These are phyloP conservation scores for Groenewaldozyma tartarivorans DNA, from an alignment of 805 yeast genomes.

Conservation along the genomic window DNA sequence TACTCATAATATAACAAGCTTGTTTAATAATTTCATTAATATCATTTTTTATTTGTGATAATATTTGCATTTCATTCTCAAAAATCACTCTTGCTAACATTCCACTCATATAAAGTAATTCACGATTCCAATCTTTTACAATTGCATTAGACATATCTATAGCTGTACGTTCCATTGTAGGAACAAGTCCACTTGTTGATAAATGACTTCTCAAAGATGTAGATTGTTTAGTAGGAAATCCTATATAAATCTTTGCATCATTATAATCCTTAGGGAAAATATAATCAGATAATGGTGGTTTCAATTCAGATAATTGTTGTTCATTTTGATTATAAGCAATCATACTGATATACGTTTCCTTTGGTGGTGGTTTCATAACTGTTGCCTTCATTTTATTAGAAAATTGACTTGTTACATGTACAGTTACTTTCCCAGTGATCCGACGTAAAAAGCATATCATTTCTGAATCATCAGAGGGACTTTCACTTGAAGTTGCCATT, in stretches of 20 bases:
- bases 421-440: conserved; percentile 26
- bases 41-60: conserved; percentile 8
- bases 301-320: conserved; percentile 21
- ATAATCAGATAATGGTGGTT: conserved; percentile 27
- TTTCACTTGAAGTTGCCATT: conserved; percentile 21
- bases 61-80: conserved; percentile 28
- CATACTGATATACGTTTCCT: conserved; percentile 26
- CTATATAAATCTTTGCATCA: conserved; percentile 32
- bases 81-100: conserved; percentile 27
- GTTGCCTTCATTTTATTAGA: conserved; percentile 27
- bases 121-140: conserved; percentile 33
- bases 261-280: conserved; percentile 27
- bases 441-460: conserved; percentile 22
- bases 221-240: conserved; percentile 34
- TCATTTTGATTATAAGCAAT: conserved; percentile 23
- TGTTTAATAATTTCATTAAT: not conserved
- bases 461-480: conserved; percentile 25
- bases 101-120: conserved; percentile 31
- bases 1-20: conserved; percentile 22
- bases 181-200: conserved; percentile 31
- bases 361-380: conserved; percentile 33
- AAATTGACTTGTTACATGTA: conserved; percentile 23
- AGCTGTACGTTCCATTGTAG: conserved; percentile 35
- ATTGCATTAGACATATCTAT: conserved; percentile 32
- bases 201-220: conserved; percentile 30